Conservation (phyloP, 2,329 filamentous ascomycete species). For the Fusarium sulawesiense region DNA sequence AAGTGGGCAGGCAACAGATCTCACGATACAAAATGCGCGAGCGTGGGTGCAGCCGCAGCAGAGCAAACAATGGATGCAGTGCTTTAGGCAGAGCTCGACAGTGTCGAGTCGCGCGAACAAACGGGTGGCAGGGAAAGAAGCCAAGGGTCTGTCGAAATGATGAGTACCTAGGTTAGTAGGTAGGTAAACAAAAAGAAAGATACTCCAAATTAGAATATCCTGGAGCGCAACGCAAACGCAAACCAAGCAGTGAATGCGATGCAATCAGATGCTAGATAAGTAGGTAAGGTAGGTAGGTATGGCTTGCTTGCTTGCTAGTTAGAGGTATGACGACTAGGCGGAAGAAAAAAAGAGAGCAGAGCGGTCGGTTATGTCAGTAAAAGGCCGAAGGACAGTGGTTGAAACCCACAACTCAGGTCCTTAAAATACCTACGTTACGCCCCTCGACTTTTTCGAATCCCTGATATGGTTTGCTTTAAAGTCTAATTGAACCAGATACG, state of each 20-base stretch:
- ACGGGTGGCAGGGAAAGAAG: conserved; percentile 2
- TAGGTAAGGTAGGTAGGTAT: neutral
- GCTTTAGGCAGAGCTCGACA: conserved; percentile 33
- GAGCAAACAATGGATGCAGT: conserved; percentile 17
- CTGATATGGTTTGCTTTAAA: conserved; percentile 9
- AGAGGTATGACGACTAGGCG: conserved; percentile 22
- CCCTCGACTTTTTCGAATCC: conserved; percentile 24
- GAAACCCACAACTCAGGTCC: conserved; percentile 37
- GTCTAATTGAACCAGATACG: conserved; percentile 30
- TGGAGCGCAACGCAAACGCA: conserved; percentile 16
- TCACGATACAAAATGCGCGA: conserved; percentile 31
- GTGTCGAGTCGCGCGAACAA: conserved; percentile 27
- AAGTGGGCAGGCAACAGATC: conserved; percentile 1
- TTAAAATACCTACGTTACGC: conserved; percentile 6
- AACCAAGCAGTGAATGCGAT: conserved; percentile 29
- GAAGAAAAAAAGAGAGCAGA: conserved; percentile 35
- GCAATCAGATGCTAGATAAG: conserved; percentile 31
- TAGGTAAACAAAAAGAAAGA: conserved; percentile 17
- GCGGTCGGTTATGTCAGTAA: conserved; percentile 44
- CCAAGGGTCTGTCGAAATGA: conserved; percentile 1
- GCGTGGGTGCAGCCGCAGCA: conserved; percentile 17
- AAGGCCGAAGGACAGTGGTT: conserved; percentile 34
- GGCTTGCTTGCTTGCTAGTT: neutral
- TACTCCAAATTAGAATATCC: conserved; percentile 31
- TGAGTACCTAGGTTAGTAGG: neutral